Conservation (phyloP, 2,329 filamentous ascomycete species). For the Beauveria asiatica region DNA sequence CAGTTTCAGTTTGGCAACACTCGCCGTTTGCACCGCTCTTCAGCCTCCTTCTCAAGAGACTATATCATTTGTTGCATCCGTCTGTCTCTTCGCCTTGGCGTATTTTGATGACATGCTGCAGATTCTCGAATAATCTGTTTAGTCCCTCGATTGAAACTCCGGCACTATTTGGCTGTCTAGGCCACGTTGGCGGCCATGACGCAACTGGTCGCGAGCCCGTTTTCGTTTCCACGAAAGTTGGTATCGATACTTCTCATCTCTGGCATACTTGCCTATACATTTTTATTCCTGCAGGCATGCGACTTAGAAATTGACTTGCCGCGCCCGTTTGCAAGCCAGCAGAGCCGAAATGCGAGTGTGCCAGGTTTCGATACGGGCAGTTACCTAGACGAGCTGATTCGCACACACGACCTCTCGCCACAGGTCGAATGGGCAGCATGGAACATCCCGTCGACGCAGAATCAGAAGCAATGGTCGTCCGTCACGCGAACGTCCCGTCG, state of each 20-base stretch:
- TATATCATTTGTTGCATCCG: background rate
- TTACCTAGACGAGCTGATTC: background rate
- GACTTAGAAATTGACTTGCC: background rate
- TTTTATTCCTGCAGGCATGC: background rate
- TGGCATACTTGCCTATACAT: background rate
- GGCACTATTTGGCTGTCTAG: background rate
- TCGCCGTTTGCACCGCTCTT: background rate
- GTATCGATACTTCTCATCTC: background rate
- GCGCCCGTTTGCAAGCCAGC: background rate
- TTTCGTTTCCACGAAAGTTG: background rate
- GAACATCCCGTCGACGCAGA: background rate
- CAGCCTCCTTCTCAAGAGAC: background rate
- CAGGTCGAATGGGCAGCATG: slow-evolving; percentile 7
- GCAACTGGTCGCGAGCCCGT: background rate
- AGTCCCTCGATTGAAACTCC: background rate
- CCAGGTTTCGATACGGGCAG: background rate
- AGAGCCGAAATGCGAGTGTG: background rate
- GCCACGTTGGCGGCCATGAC: background rate
- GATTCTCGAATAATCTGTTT: background rate
- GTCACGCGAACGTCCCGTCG: background rate
- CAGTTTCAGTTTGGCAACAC: background rate
- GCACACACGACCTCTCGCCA: background rate
- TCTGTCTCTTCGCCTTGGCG: background rate
- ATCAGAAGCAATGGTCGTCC: background rate
- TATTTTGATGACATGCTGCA: background rate